These are phyloP conservation scores for Elsinoe ampelina DNA, from an alignment of 2,329 filamentous ascomycete species.

Conservation along the genomic window DNA sequence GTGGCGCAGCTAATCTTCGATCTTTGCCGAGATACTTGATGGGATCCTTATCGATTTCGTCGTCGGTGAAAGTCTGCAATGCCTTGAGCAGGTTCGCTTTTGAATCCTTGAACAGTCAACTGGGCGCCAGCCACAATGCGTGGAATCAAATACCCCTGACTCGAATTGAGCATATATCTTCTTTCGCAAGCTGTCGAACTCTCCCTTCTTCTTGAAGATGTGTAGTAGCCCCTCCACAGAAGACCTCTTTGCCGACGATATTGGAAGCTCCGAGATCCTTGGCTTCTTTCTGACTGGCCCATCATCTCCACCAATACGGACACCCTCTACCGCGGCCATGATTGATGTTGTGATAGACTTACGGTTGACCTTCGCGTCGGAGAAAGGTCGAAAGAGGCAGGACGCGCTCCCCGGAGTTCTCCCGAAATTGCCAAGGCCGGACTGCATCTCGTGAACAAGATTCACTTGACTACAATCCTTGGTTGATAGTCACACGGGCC, in stretches of 20 bases:
- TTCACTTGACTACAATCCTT: neutral
- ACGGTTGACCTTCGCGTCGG: neutral
- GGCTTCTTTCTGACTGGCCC: slow-evolving; percentile 46
- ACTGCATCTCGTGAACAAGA: slow-evolving; percentile 8
- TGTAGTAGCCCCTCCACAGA: slow-evolving; percentile 69
- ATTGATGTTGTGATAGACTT: neutral
- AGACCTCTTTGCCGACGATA: slow-evolving; percentile 61
- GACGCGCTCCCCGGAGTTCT: slow-evolving; percentile 5
- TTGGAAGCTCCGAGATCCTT: slow-evolving; percentile 65
- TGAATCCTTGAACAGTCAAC: slow-evolving; percentile 47
- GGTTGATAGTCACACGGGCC: slow-evolving; percentile 9
- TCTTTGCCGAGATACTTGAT: slow-evolving; percentile 60
- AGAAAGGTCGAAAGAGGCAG: neutral
- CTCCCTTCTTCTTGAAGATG: slow-evolving; percentile 77
- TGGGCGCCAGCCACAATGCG: neutral
- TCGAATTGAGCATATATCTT: slow-evolving; percentile 67
- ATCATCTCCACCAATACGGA: slow-evolving; percentile 11
- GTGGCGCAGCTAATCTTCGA: slow-evolving; percentile 60
- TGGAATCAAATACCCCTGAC: slow-evolving; percentile 47
- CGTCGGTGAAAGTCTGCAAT: slow-evolving; percentile 50
- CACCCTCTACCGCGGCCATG: slow-evolving; percentile 17
- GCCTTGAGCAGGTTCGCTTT: slow-evolving; percentile 44
- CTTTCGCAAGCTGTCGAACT: slow-evolving; percentile 69
- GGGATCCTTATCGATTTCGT: slow-evolving; percentile 65
- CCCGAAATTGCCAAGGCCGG: slow-evolving; percentile 7